Base-by-base conservation (phyloP, 306 rosid genomes). In the Castanea crenata region DNA sequence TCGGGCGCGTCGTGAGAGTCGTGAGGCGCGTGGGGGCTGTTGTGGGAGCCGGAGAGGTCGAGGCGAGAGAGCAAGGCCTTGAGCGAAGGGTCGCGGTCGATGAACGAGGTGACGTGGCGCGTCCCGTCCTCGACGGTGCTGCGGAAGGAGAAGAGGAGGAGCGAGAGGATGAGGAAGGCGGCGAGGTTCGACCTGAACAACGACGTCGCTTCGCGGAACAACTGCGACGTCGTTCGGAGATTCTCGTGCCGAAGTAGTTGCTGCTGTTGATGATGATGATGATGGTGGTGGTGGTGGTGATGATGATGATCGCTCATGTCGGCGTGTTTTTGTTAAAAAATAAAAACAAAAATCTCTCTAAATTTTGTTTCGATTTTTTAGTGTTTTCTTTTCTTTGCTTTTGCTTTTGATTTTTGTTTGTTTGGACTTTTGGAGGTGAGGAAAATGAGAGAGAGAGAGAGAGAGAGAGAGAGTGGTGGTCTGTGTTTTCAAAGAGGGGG, bases 21-120 rank as follows among this genome's bases (percentile, higher is more conserved):
- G 3, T 79, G 83, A 16, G 5, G 83, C n/a, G 5, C 2, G 56
- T 49, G n/a, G 68, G 38, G 12, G 46, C 0, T 49, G 19, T 0
- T 49, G 19, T 32, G 32, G 49, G 38, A n/a, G n/a, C 80, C 81
- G 55, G 97, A 75, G 71, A 91, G 93, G 77, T 93, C 96, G 69
- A 95, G 92, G 54, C 90, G 97, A 9, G 94, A 91, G 80, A 95
- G 92, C 38, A 95, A 87, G 13, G 96, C 77, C 27, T 77, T 81
- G 63, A 95, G 91, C 20, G 96, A 88, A 19, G 98, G 98, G 76
- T 95, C 98, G 15, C 90, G 92, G 78, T 93, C 99, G 74, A 93
- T 85, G 86, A 93, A 88, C 69, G 98, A 74, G 79, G 95, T 93
- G 77, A 93, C 87, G 80, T 86, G 80, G 69, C 77, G 52, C 84